phyloP scores from a whole-genome alignment of 1,284 basidiomycete species.

The Inonotus hispidus region DNA sequence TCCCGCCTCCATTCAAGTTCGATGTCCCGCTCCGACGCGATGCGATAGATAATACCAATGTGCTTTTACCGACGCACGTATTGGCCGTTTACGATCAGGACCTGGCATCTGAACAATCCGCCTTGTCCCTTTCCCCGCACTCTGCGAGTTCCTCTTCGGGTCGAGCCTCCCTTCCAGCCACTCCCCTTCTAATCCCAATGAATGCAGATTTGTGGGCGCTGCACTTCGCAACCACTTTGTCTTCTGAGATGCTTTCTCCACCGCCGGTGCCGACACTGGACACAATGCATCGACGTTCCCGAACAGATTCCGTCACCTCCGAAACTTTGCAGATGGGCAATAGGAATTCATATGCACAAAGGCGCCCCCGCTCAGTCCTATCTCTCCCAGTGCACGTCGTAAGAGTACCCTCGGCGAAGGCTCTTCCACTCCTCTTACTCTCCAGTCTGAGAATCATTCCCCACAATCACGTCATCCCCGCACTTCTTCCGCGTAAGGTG shows the following conservation, averaged over 20 bases:
- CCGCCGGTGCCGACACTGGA: slow-evolving; percentile 1
- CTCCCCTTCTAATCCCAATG: slow-evolving; percentile 26
- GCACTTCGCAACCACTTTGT: slow-evolving; percentile 23
- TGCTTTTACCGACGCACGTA: slow-evolving; percentile 17
- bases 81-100: slow-evolving; percentile 19
- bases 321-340: slow-evolving; percentile 1
- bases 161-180: slow-evolving; percentile 14
- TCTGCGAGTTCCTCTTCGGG: slow-evolving; percentile 1
- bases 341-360: slow-evolving; percentile 17
- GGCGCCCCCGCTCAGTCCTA: slow-evolving; percentile 19
- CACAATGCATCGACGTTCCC: neutral
- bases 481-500: slow-evolving; percentile 14
- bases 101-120: neutral
- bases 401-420: slow-evolving; percentile 27
- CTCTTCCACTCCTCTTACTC: slow-evolving; percentile 29
- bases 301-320: slow-evolving; percentile 3
- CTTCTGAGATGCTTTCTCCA: slow-evolving; percentile 15
- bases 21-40: slow-evolving; percentile 15
- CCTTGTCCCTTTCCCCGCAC: neutral
- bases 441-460: slow-evolving; percentile 26
- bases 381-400: slow-evolving; percentile 28
- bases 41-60: slow-evolving; percentile 10
- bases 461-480: slow-evolving; percentile 22
- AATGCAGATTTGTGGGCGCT: slow-evolving; percentile 25
- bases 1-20: slow-evolving; percentile 17